Conservation (phyloP, 139 green algal species). For the Tetratostichococcus sp. region DNA sequence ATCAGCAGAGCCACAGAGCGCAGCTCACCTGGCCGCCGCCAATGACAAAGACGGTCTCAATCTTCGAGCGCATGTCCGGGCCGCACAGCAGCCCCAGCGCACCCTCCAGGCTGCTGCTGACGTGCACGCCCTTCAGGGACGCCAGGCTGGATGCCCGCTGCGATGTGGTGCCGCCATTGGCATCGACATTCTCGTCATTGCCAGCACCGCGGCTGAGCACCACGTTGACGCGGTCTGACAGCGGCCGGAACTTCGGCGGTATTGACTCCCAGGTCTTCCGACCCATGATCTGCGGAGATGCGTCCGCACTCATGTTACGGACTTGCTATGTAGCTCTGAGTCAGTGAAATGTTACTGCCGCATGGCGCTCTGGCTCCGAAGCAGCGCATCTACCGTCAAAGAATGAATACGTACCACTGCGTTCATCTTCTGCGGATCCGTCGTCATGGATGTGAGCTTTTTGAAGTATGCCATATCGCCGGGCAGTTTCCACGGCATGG, state of each 20-base stretch:
- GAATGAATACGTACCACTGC: background rate
- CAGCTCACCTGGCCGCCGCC: conserved; percentile 82
- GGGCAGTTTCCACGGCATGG: conserved; percentile 72
- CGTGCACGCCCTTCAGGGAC: conserved; percentile 38
- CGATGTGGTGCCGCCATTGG: conserved; percentile 8
- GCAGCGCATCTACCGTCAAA: background rate
- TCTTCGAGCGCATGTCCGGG: conserved; percentile 12
- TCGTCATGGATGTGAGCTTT: conserved; percentile 68
- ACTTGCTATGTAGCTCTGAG: too few species aligned
- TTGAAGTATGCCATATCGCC: conserved; percentile 94
- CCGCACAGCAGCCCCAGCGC: conserved; percentile 66
- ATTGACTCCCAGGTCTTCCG: conserved; percentile 96
- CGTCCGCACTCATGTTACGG: too few species aligned
- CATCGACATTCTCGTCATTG: conserved; percentile 18
- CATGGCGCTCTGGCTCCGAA: background rate
- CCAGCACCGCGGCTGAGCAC: conserved; percentile 67
- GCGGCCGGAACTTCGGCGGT: conserved; percentile 83
- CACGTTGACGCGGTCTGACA: conserved; percentile 91
- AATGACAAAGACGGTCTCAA: conserved; percentile 96
- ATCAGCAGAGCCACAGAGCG: too few species aligned
- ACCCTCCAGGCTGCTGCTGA: conserved; percentile 57
- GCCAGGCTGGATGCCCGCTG: background rate
- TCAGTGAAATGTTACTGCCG: too few species aligned
- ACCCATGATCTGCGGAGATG: conserved; percentile 82
- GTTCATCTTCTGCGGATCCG: conserved; percentile 17